These are phyloP conservation scores for Cryptosporidium ubiquitum DNA, from an alignment of 169 alveolate species.

Conservation along the genomic window DNA sequence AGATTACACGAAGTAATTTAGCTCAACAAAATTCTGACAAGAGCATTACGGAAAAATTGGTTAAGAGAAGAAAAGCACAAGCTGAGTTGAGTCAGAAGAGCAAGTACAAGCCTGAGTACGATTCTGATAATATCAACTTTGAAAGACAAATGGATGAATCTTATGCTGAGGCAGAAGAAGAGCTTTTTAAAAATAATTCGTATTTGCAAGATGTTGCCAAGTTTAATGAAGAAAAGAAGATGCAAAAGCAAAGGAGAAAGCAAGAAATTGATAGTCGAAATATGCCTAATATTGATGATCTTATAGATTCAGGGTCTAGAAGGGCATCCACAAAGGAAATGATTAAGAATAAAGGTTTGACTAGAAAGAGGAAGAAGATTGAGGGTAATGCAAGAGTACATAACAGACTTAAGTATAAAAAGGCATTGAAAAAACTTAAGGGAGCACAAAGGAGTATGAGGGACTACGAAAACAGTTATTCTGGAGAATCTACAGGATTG, in stretches of 20 bases:
- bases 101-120: conserved; percentile 67
- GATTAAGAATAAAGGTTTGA: conserved; percentile 89
- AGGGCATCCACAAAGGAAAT: conserved; percentile 82
- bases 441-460: conserved; percentile 78
- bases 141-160: conserved; percentile 46
- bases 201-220: conserved; percentile 75
- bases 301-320: conserved; percentile 48
- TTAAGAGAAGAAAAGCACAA: conserved; percentile 31
- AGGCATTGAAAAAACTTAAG: conserved; percentile 83
- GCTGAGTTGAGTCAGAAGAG: conserved; percentile 11
- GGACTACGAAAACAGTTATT: conserved; percentile 80
- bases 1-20: conserved; percentile 5
- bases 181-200: conserved; percentile 34
- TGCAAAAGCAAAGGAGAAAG: conserved; percentile 75
- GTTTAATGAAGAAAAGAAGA: conserved; percentile 76
- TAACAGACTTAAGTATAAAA: conserved; percentile 88
- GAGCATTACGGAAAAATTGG: conserved; percentile 61
- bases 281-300: conserved; percentile 73
- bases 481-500: conserved; percentile 88
- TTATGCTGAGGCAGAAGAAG: conserved; percentile 14
- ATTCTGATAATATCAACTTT: not conserved
- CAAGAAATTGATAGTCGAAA: conserved; percentile 75
- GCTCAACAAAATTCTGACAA: conserved; percentile 47
- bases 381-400: conserved; percentile 94
- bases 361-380: conserved; percentile 91